Evolutionary conservation across 345 rosid genomes (phyloP), one percentile per base, ranked within the genome.

Genomic region (Reutealis trisperma): DNA sequence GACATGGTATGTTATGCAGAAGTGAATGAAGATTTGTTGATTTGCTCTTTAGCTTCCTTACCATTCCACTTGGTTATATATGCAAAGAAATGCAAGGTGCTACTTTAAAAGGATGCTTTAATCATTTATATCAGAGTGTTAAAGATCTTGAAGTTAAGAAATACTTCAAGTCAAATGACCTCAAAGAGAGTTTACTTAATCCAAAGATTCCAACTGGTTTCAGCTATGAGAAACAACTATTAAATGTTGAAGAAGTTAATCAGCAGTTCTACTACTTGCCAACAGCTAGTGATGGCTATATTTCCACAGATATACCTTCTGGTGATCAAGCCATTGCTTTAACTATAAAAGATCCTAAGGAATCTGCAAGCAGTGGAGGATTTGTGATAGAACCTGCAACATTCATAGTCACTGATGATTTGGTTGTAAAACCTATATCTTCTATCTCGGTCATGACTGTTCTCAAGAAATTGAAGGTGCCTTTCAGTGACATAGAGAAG

Each of bases 11-110:
- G 77, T 24, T 72, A 55, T 61, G 82, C 74, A 24, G 85, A 85
- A 59, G 84, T 60, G 5, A 62, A 65, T 13, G 71, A 80, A 22
- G 81, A 82, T 58, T 75, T 64, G 80, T 80, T 68, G 71, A 82
- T 72, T 69, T 85, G 22, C 67, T 85, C 27, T 75, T 77, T 59
- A 77, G 82, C 37, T 85, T 82, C 80, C 84, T 85, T 16, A 72
- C 77, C 30, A 12, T 80, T 59, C 87, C 85, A 24, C 77, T 80
- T n/a, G 85, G 84, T 2, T 16, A 73, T 25, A 41, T 67, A 19
- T 9, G 51, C 2, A 77, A 85, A 61, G 55, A 67, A 79, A 74
- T 58, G 76, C 44, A 55, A 1, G 60, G 73, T 11, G 14, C 16
- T 57, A 9, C 7, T 49, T 69, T 55, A 2, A 25, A 54, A 16